Evolutionary conservation across 2,329 filamentous ascomycete species (phyloP).

Genomic region (Leptographium radiaticola): DNA sequence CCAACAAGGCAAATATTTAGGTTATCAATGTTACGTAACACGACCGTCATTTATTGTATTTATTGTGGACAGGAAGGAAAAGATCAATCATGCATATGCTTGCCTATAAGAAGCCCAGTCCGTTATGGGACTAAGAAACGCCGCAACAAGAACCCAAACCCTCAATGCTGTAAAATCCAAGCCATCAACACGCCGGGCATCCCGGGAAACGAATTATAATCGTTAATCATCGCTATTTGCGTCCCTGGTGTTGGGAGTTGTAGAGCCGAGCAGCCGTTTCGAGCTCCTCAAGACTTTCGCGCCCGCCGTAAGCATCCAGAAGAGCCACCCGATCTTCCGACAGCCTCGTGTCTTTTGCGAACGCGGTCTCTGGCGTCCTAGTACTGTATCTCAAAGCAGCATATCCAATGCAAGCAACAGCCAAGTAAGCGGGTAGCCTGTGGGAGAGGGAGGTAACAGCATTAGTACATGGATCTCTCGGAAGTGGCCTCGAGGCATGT

Average conservation of each 20-base stretch:
- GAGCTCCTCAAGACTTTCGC: constrained; percentile 17
- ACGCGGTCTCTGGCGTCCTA: background rate
- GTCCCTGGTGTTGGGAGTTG: constrained; percentile 6
- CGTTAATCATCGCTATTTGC: background rate
- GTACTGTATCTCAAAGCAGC: constrained; percentile 2
- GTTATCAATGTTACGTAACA: no score
- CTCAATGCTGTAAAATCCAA: background rate
- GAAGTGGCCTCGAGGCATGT: background rate
- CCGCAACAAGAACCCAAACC: no score
- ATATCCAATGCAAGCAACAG: constrained; percentile 6
- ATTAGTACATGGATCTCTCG: background rate
- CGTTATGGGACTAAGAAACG: no score
- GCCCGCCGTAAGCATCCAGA: constrained; percentile 19
- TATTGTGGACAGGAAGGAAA: background rate
- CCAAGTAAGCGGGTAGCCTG: constrained; percentile 6
- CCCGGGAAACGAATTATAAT: background rate
- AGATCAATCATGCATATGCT: no score
- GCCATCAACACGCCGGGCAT: background rate
- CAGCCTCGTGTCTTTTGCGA: background rate
- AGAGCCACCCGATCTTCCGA: constrained; percentile 7
- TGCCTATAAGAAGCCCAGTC: no score
- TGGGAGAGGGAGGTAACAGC: background rate
- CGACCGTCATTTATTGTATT: background rate
- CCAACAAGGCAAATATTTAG: background rate
- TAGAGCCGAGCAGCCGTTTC: constrained; percentile 19